A percentile compares a stretch with the other conserved stretches of the same genome.
phyloP scores from a whole-genome alignment of 176 grass and related monocot genomes.

The Puya raimondii region DNA sequence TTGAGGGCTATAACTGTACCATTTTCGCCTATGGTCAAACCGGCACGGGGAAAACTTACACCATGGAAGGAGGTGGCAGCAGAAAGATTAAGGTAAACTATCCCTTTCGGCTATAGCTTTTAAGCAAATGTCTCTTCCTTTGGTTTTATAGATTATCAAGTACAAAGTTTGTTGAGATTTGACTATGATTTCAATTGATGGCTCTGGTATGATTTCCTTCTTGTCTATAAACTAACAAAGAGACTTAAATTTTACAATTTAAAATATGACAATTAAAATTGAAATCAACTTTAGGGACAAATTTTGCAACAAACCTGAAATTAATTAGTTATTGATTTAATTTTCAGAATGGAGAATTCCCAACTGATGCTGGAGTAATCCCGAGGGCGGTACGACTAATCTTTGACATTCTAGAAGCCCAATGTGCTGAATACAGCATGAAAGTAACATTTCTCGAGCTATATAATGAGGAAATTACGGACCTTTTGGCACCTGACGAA shows the following conservation, averaged over 20 bases:
- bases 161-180: too few species aligned
- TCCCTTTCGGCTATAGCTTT: neutral
- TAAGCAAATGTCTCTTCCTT: neutral
- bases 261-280: too few species aligned
- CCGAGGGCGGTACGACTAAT: conserved; percentile 85
- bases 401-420: conserved; percentile 80
- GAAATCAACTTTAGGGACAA: neutral
- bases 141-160: neutral
- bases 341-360: conserved; percentile 74
- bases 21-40: conserved; percentile 99
- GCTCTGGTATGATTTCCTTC: too few species aligned
- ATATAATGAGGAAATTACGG: conserved; percentile 97
- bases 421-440: conserved; percentile 95
- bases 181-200: too few species aligned
- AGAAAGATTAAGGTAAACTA: conserved; percentile 67
- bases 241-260: too few species aligned
- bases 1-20: conserved; percentile 98
- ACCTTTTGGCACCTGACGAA: conserved; percentile 80
- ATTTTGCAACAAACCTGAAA: conserved; percentile 7
- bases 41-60: conserved; percentile 95
- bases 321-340: neutral
- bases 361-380: conserved; percentile 92
- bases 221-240: too few species aligned
- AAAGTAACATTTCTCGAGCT: conserved; percentile 98
- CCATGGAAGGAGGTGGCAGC: conserved; percentile 97